Base-by-base conservation (phyloP, 2,329 filamentous ascomycete species). In the Lachnellula arida region DNA sequence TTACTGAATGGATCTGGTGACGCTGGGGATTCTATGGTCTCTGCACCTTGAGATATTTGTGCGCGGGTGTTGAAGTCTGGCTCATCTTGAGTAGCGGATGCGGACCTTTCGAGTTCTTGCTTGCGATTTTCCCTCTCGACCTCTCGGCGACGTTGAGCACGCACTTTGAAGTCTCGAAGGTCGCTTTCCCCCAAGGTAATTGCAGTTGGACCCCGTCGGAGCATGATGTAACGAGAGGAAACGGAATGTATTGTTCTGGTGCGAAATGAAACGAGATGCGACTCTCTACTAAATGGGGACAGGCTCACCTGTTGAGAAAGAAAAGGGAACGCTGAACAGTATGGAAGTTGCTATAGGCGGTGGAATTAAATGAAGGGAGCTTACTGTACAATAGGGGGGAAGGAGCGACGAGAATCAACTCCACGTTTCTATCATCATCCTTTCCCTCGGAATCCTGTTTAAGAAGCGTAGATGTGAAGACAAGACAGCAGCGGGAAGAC, bases 161-260 rank as follows among this genome's bases (percentile, higher is more conserved):
- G 64, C 48, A 52, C 58, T 6, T 66, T 60, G 28, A 60, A 67
- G 39, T 67, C 64, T 42, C 49, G 53, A 8, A 69, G 39, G 54
- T 69, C 67, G 28, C 59, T 59, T 32, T 53, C 56, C 17, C 62
- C 61, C 12, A 68, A 46, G 17, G 50, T 47, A 51, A 69, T 66
- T 28, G 56, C 49, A 15, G 65, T 62, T 12, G 64, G 58, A 15
- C 60, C 57, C 11, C 64, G 51, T 12, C 66, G 65, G 56, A 69
- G 64, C 67, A 69, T 69, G 54, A 19, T 54, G 37, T 43, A 44
- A 34, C n/a, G 49, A 48, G 25, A 23, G 22, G 25, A 11, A 15
- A 23, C 8, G 23, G 23, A 14, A 15, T 22, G 19, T 11, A 32
- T 34, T 8, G 12, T 28, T 15, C 7, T 28, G 22, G 12, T 14